phyloP scores from a whole-genome alignment of 1,139 yeast species.

The Hansenula sp. region DNA sequence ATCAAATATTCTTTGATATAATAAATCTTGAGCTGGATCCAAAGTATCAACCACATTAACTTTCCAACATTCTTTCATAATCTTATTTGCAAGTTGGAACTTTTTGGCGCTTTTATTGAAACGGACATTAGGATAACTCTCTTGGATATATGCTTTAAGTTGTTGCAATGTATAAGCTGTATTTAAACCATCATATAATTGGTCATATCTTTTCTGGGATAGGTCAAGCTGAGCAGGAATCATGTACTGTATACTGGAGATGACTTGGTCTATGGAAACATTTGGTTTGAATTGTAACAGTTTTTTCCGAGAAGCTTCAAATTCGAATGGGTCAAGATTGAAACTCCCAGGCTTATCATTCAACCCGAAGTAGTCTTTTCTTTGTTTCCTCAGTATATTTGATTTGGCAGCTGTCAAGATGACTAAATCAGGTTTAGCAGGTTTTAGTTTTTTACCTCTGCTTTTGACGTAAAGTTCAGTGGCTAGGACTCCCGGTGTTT shows the following conservation, averaged over 20 bases:
- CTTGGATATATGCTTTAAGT: conserved; percentile 22
- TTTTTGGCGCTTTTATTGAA: conserved; percentile 16
- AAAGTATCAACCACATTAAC: conserved; percentile 30
- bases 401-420: background rate
- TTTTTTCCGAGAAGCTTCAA: conserved; percentile 19
- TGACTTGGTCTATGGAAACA: conserved; percentile 25
- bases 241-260: conserved; percentile 26
- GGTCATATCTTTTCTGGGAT: conserved; percentile 26
- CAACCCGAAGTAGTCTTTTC: background rate
- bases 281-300: conserved; percentile 20
- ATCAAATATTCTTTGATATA: conserved; percentile 31
- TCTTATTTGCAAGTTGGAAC: conserved; percentile 20
- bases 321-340: conserved; percentile 12
- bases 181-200: conserved; percentile 22
- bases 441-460: conserved; percentile 2
- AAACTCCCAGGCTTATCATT: background rate
- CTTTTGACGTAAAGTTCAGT: background rate
- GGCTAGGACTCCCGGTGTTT: background rate
- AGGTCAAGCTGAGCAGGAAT: conserved; percentile 23
- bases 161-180: conserved; percentile 28
- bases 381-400: background rate
- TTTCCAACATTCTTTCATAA: conserved; percentile 39
- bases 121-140: conserved; percentile 11
- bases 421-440: background rate
- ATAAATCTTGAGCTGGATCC: conserved; percentile 34